A percentile compares a stretch with the other conserved stretches of the same genome.
These are phyloP conservation scores for Thermochaetoides dissita DNA, from an alignment of 2,329 filamentous ascomycete species.

Conservation along the genomic window DNA sequence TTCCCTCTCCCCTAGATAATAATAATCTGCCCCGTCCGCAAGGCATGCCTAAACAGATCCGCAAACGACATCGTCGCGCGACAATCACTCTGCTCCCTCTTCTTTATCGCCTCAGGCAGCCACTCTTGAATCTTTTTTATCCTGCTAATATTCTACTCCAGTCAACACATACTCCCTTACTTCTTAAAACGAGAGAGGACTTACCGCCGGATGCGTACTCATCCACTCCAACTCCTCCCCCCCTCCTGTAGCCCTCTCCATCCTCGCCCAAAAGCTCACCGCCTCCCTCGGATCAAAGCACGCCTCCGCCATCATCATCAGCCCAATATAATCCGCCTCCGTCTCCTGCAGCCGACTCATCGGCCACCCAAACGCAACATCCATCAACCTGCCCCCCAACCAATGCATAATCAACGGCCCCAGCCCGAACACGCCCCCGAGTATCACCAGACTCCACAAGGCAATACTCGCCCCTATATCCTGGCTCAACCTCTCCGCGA, in stretches of 20 bases:
- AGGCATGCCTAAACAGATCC: constrained; percentile 34
- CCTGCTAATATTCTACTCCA: constrained; percentile 37
- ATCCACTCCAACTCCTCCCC: constrained; percentile 52
- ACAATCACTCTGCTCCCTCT: constrained; percentile 40
- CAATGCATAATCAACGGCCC: constrained; percentile 27
- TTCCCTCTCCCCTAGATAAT: background rate
- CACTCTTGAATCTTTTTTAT: constrained; percentile 52
- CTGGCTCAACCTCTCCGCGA: constrained; percentile 47
- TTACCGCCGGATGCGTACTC: constrained; percentile 61
- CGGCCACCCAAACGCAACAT: constrained; percentile 52
- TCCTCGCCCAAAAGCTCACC: constrained; percentile 51
- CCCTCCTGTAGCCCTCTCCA: constrained; percentile 39
- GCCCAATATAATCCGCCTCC: constrained; percentile 67
- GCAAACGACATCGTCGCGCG: constrained; percentile 37
- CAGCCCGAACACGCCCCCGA: constrained; percentile 30
- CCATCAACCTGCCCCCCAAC: constrained; percentile 35
- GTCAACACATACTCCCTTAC: constrained; percentile 1
- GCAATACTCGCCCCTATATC: constrained; percentile 38
- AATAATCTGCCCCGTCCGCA: constrained; percentile 20
- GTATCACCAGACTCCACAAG: constrained; percentile 33
- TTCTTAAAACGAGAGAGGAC: constrained; percentile 15
- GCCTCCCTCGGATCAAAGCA: constrained; percentile 62
- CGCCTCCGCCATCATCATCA: constrained; percentile 71
- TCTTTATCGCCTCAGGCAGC: constrained; percentile 43
- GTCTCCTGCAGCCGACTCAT: constrained; percentile 59